Evolutionary conservation across 140 eudicot species (phyloP).

Genomic region (Bidens hawaiensis): DNA sequence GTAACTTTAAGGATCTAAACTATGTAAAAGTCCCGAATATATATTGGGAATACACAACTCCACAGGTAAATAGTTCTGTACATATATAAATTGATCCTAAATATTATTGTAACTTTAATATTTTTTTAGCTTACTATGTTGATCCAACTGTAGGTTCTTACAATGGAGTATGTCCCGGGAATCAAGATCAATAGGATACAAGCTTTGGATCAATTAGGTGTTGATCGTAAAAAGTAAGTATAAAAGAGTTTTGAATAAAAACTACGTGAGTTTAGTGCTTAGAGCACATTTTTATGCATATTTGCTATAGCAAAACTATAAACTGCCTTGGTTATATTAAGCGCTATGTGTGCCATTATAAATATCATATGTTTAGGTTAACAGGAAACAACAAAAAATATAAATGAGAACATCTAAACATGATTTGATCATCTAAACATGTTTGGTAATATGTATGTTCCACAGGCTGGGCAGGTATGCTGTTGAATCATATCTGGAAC

Average conservation of each 20-base stretch:
- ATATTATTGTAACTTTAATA: constrained; percentile 3
- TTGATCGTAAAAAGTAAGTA: constrained; percentile 85
- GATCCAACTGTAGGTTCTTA: constrained; percentile 55
- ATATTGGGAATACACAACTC: constrained; percentile 94
- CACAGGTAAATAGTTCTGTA: constrained; percentile 59
- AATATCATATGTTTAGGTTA: background rate
- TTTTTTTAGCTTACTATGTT: constrained; percentile 18
- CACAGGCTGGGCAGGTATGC: constrained; percentile 90
- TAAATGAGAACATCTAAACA: background rate
- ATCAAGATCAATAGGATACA: constrained; percentile 89
- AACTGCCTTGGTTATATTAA: background rate
- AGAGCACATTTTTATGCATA: background rate
- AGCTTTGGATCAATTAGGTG: constrained; percentile 95
- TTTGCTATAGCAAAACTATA: background rate
- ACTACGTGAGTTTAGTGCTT: background rate
- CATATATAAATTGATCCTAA: background rate
- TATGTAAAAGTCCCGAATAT: constrained; percentile 91
- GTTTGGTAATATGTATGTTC: constrained; percentile 17
- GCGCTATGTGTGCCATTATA: background rate
- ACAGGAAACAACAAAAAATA: background rate
- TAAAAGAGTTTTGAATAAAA: background rate
- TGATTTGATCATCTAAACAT: background rate
- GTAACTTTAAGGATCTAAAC: constrained; percentile 69
- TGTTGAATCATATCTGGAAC: constrained; percentile 91
- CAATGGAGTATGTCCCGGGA: constrained; percentile 98